phyloP scores from a whole-genome alignment of 2,329 filamentous ascomycete genomes.

The Talaromyces pinophilus region DNA sequence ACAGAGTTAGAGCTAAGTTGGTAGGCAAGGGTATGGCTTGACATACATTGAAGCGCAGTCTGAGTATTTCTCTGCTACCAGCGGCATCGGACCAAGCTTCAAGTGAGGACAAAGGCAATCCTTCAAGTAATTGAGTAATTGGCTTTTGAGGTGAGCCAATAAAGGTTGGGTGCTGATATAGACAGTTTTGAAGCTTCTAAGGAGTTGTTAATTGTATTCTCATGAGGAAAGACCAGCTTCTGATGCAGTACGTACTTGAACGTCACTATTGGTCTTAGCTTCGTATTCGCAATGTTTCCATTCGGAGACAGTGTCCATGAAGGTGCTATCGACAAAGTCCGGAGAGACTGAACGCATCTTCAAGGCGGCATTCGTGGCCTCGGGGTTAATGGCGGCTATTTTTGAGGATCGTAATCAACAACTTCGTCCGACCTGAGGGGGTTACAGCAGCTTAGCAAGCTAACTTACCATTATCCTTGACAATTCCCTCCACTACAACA shows the following conservation, averaged over 20 bases:
- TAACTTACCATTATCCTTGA: slow-evolving; percentile 60
- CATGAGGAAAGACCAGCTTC: background rate
- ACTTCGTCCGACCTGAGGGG: background rate
- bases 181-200: slow-evolving; percentile 21
- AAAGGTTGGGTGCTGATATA: slow-evolving; percentile 16
- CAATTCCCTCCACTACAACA: slow-evolving; percentile 56
- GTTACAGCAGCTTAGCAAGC: background rate
- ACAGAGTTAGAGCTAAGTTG: background rate
- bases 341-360: slow-evolving; percentile 26
- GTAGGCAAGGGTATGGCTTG: background rate
- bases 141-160: slow-evolving; percentile 5
- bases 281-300: slow-evolving; percentile 29
- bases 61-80: slow-evolving; percentile 19
- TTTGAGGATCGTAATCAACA: slow-evolving; percentile 19
- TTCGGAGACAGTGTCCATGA: slow-evolving; percentile 19
- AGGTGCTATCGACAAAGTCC: slow-evolving; percentile 23
- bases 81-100: slow-evolving; percentile 18
- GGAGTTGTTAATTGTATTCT: background rate
- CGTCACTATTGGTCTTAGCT: slow-evolving; percentile 22
- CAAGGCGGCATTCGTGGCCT: background rate
- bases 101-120: slow-evolving; percentile 14
- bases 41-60: slow-evolving; percentile 21
- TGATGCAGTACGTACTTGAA: slow-evolving; percentile 36
- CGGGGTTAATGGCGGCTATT: slow-evolving; percentile 25
- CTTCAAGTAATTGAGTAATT: slow-evolving; percentile 6